Base-by-base conservation (phyloP, 2,329 filamentous ascomycete species). In the Fusarium fracticaudum region DNA sequence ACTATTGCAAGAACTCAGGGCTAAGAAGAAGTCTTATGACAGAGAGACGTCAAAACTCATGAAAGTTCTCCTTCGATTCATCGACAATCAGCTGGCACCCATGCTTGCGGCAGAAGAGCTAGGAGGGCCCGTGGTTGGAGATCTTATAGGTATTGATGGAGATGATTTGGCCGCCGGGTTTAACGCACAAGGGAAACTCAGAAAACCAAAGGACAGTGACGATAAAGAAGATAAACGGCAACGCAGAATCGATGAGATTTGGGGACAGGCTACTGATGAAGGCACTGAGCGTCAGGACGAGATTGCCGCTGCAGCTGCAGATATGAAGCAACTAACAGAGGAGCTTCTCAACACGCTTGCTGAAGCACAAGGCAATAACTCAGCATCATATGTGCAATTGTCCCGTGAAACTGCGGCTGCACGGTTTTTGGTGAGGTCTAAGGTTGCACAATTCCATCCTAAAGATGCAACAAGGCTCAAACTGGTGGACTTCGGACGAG, bases 91-190 rank as follows among this genome's bases (percentile, higher is more conserved):
- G 45, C 86, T 97, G 3, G 92, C 93, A 3, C 83, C 89, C 7
- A 93, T 96, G 90, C 86, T 97, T 48, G 94, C 94, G 12, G 93
- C 93, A 2, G 94, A 97, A 83, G 93, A 95, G 78, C 86, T 95
- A 3, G 94, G 94, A 13, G 94, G 94, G 0, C 94, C 94, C 0
- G 92, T 95, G 17, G 93, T 95, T 2, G 93, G 94, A 8, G 92
- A 94, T 74, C 86, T 92, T 76, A 86, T 92, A 78, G 90, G 93
- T 80, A 78, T 93, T 29, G 83, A 91, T 85, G 76, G 88, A 14
- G 88, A 92, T 50, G 88, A 88, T 72, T 82, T 92, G 11, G 87
- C 86, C 10, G 87, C 86, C 14, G 90, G 89, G 4, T 92, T 92
- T 80, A 91, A 86, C 73, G 82, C 88, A 0, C 87, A 90, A 67